Percentiles rank a stretch among this genome's conserved stretches.
Evolutionary conservation across 805 yeast species (phyloP).

Genomic region (Wickerhamomyces chambardii): DNA sequence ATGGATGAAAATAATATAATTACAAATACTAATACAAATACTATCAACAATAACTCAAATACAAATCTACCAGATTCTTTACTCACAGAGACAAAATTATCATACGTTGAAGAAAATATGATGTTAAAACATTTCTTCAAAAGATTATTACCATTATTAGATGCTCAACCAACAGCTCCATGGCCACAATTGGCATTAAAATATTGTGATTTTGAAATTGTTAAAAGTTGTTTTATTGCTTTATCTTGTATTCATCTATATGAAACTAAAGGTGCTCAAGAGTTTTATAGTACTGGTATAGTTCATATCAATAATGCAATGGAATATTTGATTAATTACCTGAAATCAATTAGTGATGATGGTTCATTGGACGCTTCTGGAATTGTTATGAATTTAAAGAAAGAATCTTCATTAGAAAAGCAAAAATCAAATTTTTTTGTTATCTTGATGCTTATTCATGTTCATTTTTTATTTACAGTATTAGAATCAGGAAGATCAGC

Average conservation of each 20-base stretch:
- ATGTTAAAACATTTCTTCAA: slow-evolving; percentile 49
- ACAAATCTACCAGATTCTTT: too few relatives aligned
- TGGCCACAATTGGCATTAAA: slow-evolving; percentile 52
- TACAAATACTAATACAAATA: not conserved
- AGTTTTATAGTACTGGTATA: slow-evolving; percentile 42
- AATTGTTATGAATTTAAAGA: slow-evolving; percentile 26
- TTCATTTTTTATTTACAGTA: slow-evolving; percentile 43
- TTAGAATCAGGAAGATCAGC: slow-evolving; percentile 48
- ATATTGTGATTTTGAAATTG: slow-evolving; percentile 49
- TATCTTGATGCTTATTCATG: slow-evolving; percentile 41
- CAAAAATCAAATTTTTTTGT: slow-evolving; percentile 34
- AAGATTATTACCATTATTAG: slow-evolving; percentile 40
- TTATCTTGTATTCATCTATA: slow-evolving; percentile 49
- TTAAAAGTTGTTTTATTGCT: slow-evolving; percentile 48
- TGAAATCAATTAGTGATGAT: slow-evolving; percentile 17
- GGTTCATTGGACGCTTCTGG: slow-evolving; percentile 21
- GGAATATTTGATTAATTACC: slow-evolving; percentile 41
- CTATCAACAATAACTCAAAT: not conserved
- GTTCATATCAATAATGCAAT: slow-evolving; percentile 46
- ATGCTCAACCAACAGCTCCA: slow-evolving; percentile 52
- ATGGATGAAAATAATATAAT: not conserved
- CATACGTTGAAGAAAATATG: slow-evolving; percentile 41
- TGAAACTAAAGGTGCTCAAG: slow-evolving; percentile 42
- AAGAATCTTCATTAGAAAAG: slow-evolving; percentile 22
- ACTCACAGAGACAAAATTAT: slow-evolving; percentile 7